phyloP scores from a whole-genome alignment of 2,329 filamentous ascomycete genomes.

The Penicillium sumatraense region DNA sequence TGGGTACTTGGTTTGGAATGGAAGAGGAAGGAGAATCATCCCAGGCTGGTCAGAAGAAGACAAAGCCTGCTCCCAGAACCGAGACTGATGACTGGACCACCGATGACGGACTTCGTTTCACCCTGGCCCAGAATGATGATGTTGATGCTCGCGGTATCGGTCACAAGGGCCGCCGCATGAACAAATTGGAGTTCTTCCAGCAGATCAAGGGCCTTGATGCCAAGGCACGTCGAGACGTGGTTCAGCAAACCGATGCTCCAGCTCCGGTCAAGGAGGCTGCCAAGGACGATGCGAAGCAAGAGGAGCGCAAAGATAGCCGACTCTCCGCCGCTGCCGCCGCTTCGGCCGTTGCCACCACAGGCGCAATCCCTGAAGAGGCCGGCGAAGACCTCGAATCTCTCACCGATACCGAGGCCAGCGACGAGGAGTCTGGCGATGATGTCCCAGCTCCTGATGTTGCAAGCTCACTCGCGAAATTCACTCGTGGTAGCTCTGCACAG shows the following conservation, averaged over 20 bases:
- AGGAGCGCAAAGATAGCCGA: constrained; percentile 31
- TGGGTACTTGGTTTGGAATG: constrained; percentile 63
- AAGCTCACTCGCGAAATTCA: constrained; percentile 42
- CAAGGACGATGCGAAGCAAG: constrained; percentile 33
- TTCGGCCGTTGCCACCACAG: constrained; percentile 8
- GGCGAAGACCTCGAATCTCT: constrained; percentile 26
- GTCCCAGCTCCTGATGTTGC: constrained; percentile 42
- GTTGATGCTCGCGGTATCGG: constrained; percentile 39
- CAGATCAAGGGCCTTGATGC: constrained; percentile 65
- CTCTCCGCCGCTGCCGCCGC: constrained; percentile 26
- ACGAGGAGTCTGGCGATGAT: constrained; percentile 26
- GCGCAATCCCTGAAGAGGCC: constrained; percentile 20
- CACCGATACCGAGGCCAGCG: constrained; percentile 29
- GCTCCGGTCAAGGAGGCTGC: constrained; percentile 45
- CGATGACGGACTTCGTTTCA: constrained; percentile 64
- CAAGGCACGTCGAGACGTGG: constrained; percentile 56
- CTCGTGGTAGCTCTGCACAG: constrained; percentile 42
- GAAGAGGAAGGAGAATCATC: constrained; percentile 40
- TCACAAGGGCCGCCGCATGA: constrained; percentile 63
- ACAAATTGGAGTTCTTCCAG: constrained; percentile 67
- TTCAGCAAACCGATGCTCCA: constrained; percentile 48
- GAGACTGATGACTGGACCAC: constrained; percentile 39
- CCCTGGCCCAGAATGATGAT: constrained; percentile 54
- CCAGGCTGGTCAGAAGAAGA: constrained; percentile 31
- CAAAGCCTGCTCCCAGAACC: constrained; percentile 23